These are phyloP conservation scores for Neurospora pannonica DNA, from an alignment of 495 filamentous ascomycete species.

Conservation along the genomic window DNA sequence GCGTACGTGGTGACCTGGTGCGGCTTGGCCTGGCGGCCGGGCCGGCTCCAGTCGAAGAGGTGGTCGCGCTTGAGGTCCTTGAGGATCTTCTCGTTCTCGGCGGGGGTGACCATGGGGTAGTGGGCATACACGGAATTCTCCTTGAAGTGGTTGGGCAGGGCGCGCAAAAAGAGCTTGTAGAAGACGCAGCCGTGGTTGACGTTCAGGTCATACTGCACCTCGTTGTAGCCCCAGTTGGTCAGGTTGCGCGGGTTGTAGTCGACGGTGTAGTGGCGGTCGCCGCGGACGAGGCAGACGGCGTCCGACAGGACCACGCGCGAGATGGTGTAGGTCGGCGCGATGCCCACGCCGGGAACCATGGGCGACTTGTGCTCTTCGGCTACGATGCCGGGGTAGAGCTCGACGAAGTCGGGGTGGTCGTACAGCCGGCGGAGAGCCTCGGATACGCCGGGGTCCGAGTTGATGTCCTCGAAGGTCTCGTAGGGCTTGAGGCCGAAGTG, in stretches of 20 bases:
- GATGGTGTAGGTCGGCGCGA: slow-evolving; percentile 74
- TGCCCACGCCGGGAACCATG: slow-evolving; percentile 67
- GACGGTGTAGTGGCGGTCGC: slow-evolving; percentile 76
- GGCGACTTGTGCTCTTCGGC: slow-evolving; percentile 71
- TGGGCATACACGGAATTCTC: slow-evolving; percentile 78
- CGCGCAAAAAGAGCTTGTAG: slow-evolving; percentile 71
- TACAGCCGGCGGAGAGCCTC: slow-evolving; percentile 66
- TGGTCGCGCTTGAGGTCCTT: slow-evolving; percentile 60
- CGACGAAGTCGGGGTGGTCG: slow-evolving; percentile 59
- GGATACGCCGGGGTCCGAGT: slow-evolving; percentile 63
- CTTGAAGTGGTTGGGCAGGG: slow-evolving; percentile 75
- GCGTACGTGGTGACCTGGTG: slow-evolving; percentile 51
- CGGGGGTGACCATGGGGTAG: slow-evolving; percentile 67
- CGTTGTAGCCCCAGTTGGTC: slow-evolving; percentile 68
- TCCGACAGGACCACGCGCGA: slow-evolving; percentile 79
- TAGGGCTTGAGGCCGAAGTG: slow-evolving; percentile 70
- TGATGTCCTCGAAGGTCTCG: slow-evolving; percentile 78
- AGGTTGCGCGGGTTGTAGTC: slow-evolving; percentile 65
- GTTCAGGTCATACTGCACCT: slow-evolving; percentile 37
- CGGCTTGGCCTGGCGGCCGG: slow-evolving; percentile 39
- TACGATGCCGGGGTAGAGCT: slow-evolving; percentile 74
- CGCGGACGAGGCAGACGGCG: slow-evolving; percentile 74
- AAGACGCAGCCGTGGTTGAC: slow-evolving; percentile 75
- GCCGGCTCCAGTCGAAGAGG: slow-evolving; percentile 62
- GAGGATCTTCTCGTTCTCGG: slow-evolving; percentile 64